Evolutionary conservation across 768 basidiomycete species (phyloP).

Genomic region (Amanita phalloides): DNA sequence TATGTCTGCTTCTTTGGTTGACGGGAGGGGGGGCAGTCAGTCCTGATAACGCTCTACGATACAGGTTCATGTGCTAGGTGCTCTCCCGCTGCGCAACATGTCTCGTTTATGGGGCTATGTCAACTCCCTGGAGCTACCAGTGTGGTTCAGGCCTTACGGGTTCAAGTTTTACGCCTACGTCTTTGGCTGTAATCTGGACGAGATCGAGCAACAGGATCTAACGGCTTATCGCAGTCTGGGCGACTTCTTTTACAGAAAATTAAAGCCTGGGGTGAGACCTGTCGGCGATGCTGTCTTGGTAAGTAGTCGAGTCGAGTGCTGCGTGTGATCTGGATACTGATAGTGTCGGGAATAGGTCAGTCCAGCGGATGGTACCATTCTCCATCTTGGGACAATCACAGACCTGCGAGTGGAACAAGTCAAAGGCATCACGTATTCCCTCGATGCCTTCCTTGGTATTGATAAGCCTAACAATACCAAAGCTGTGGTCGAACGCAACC

Average conservation of each 20-base stretch:
- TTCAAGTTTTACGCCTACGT: constrained; percentile 74
- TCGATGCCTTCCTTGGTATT: constrained; percentile 85
- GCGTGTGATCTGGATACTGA: neutral
- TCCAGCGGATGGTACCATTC: constrained; percentile 87
- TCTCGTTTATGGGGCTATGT: constrained; percentile 97
- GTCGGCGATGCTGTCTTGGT: constrained; percentile 71
- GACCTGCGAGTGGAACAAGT: constrained; percentile 85
- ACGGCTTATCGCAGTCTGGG: constrained; percentile 78
- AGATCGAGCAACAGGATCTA: constrained; percentile 75
- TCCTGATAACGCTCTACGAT: neutral
- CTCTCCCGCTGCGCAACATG: constrained; percentile 86
- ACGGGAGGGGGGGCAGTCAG: neutral
- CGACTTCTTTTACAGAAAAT: constrained; percentile 87
- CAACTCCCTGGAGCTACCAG: constrained; percentile 85
- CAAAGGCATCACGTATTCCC: constrained; percentile 94
- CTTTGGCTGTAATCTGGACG: constrained; percentile 94
- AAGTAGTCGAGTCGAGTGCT: constrained; percentile 11
- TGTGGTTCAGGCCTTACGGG: constrained; percentile 91
- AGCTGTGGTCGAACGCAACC: constrained; percentile 29
- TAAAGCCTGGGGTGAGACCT: constrained; percentile 75
- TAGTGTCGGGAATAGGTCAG: constrained; percentile 46
- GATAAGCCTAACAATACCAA: constrained; percentile 37
- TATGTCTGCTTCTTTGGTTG: constrained; percentile 23
- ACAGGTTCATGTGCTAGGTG: constrained; percentile 93
- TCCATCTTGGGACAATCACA: constrained; percentile 84